Evolutionary conservation across 1,284 basidiomycete genomes (phyloP), one percentile per base, ranked within the genome.

Genomic region (Thelephora terrestris): DNA sequence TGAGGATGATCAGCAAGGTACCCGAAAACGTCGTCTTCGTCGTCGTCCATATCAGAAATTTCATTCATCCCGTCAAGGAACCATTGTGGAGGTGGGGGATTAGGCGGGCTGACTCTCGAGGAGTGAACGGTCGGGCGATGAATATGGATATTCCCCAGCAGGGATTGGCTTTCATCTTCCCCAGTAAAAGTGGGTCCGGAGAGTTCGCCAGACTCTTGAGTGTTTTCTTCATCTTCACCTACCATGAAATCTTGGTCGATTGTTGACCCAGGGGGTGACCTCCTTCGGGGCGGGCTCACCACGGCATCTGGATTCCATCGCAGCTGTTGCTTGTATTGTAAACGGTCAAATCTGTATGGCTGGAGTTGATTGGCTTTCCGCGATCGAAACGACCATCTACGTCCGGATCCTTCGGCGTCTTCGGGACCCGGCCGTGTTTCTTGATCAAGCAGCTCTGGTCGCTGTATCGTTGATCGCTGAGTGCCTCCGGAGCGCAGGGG

Each of bases 301-400:
- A 62, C 56, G 2, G 61, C 61, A 0, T 73, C 61, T 0, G 60
- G 61, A 45, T 55, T 57, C 4, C 49, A 38, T n/a, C 56, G 55
- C 55, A 61, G 53, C 47, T 55, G 54, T 7, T 46, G 53, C 43
- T 58, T 58, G 47, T 63, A 63, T 25, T 53, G 2, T 5, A 35
- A 43, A 35, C 56, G 54, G 38, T 63, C 61, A 42, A 55, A 58
- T 32, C 45, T 50, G 47, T 61, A 63, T 1, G 61, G 61, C 5
- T 59, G 53, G 37, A 57, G 46, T 34, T 62, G 60, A 1, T 49
- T 44, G 5, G 53, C 47, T 9, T 55, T 56, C 1, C 61, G 56
- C 20, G 52, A 36, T 14, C 61, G 55, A 1, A 63, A 51, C 7
- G 58, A 57, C 37, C 61, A 62, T 10, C 61, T 54, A 16, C 54